These are phyloP conservation scores for Thelonectria rubi DNA, from an alignment of 2,329 filamentous ascomycete species.

Conservation along the genomic window DNA sequence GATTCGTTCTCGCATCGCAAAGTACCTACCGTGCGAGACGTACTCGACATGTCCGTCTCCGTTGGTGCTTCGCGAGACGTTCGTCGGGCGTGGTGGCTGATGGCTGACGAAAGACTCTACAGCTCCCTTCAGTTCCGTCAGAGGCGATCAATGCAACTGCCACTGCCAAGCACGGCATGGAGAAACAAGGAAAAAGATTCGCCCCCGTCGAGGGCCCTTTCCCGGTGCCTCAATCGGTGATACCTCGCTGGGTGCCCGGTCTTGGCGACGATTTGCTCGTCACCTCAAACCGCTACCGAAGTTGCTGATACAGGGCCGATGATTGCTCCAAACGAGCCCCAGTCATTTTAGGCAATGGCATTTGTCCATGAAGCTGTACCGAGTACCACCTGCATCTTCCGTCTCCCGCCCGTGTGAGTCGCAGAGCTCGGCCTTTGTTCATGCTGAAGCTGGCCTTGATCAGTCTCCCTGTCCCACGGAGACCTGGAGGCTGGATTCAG, in stretches of 20 bases:
- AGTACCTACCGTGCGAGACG: neutral
- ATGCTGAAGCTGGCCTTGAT: constrained; percentile 13
- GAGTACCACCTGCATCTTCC: constrained; percentile 38
- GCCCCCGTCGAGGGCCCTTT: constrained; percentile 17
- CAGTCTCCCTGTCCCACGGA: constrained; percentile 23
- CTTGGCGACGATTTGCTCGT: constrained; percentile 17
- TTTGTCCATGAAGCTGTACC: constrained; percentile 22
- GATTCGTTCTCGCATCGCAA: constrained; percentile 6
- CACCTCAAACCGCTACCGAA: constrained; percentile 16
- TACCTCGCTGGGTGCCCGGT: constrained; percentile 28
- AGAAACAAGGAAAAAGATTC: constrained; percentile 27
- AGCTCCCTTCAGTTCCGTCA: constrained; percentile 4
- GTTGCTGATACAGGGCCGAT: constrained; percentile 22
- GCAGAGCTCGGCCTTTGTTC: constrained; percentile 22
- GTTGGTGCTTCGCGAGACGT: neutral
- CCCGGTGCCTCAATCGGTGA: constrained; percentile 25
- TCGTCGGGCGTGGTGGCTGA: constrained; percentile 30
- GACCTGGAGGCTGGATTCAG: neutral
- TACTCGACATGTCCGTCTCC: neutral
- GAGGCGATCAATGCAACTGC: constrained; percentile 13
- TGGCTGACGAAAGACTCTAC: constrained; percentile 25
- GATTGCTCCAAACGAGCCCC: constrained; percentile 16
- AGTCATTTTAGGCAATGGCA: constrained; percentile 13
- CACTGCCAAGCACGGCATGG: constrained; percentile 21
- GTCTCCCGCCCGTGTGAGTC: constrained; percentile 31